Conservation (phyloP, 2,329 filamentous ascomycete genomes). For the Tolypocladium endophyticum region DNA sequence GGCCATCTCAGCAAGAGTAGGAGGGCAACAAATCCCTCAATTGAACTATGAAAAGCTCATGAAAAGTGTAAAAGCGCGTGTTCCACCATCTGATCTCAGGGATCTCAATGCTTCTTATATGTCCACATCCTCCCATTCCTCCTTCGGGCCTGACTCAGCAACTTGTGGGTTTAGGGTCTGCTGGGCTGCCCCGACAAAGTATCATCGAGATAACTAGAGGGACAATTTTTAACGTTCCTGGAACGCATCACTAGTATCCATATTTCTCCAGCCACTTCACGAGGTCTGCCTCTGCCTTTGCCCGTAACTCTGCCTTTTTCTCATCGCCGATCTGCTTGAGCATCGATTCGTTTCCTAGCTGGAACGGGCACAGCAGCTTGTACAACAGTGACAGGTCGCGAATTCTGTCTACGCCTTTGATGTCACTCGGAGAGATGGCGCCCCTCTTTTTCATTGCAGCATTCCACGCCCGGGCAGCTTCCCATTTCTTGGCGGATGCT, state of each 20-base stretch:
- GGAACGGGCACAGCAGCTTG: background rate
- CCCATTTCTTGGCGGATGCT: background rate
- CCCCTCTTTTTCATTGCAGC: background rate
- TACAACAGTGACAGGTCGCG: background rate
- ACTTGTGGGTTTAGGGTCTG: too few relatives aligned
- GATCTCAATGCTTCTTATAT: too few relatives aligned
- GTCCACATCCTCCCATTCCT: too few relatives aligned
- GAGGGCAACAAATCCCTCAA: too few relatives aligned
- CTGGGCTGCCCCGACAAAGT: too few relatives aligned
- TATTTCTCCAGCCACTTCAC: background rate
- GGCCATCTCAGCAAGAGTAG: too few relatives aligned
- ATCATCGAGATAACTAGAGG: too few relatives aligned
- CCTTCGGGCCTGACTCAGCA: too few relatives aligned
- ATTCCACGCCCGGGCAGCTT: background rate
- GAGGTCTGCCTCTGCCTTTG: background rate
- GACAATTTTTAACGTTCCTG: background rate
- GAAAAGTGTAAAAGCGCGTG: too few relatives aligned
- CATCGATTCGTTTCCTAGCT: background rate
- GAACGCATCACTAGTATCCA: slow-evolving; percentile 14
- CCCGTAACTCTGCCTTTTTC: background rate
- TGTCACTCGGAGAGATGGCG: background rate
- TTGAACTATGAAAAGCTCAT: too few relatives aligned
- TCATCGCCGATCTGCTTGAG: background rate
- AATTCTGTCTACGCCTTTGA: background rate
- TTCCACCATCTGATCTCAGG: too few relatives aligned